Base-by-base conservation (phyloP, 2,329 filamentous ascomycete genomes). In the Penicillium frequentans region DNA sequence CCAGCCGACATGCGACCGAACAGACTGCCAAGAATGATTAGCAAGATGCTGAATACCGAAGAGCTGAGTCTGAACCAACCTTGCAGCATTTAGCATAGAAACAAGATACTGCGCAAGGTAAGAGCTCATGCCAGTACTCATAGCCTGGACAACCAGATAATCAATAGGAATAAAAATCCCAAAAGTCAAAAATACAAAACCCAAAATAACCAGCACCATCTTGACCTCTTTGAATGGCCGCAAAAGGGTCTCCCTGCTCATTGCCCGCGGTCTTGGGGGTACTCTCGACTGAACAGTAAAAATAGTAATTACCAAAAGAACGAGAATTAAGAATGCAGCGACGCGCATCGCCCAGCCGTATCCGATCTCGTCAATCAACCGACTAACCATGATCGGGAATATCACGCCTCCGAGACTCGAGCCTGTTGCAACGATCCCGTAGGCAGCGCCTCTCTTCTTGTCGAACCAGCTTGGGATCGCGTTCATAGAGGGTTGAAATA, bases 251-350 rank as follows among this genome's bases (percentile, higher is more conserved):
- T 44, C 46, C 11, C 23, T 48, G 13, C 19, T 48, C 26, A 55
- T 21, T 2, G 26, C 16, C n/a, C 52, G 43, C 5, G 77, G 73
- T 68, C 29, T 46, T 3, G 56, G 61, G 9, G 72, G 65, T 37
- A 76, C 61, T 9, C 70, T 78, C 6, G 82, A 81, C 49, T 74
- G 79, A 50, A 86, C 73, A 0, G 82, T 83, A 0, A 83, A 68
- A 26, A 75, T 73, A 24, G 82, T 81, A 57, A 88, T 75, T 31
- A 81, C 69, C 57, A 83, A 77, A 49, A 84, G 73, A 52, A 77
- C 80, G 57, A 90, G 79, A 61, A 90, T 85, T 48, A 88, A 73
- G 55, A 89, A 84, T n/a, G 84, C 74, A 16, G 73, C 75, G 46
- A 78, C 79, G 13, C 83, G 77, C 75, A 86, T 84, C 0, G 81